Conservation (phyloP, 805 yeast species). For the Wickerhamomyces kurtzmanii region DNA sequence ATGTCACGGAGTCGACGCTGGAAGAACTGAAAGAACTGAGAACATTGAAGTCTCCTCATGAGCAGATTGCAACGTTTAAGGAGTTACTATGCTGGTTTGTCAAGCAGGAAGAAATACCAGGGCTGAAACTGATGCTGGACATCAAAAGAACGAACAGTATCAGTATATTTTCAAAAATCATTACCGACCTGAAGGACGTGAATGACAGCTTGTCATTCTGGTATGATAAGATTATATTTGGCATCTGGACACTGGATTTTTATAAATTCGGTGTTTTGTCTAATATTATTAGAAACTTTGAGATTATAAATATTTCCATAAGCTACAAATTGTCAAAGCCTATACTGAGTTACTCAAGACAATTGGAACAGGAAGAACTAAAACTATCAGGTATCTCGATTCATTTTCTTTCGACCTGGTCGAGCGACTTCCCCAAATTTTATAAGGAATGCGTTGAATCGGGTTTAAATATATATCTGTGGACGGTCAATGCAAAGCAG, state of each 20-base stretch:
- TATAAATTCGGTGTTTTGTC: conserved; percentile 28
- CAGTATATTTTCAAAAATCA: conserved; percentile 28
- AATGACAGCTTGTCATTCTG: conserved; percentile 31
- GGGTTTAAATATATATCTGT: conserved; percentile 29
- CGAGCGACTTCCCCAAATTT: conserved; percentile 19
- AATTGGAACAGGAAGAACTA: conserved; percentile 28
- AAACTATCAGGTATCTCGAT: conserved; percentile 50
- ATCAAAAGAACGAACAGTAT: conserved; percentile 38
- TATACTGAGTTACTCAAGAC: conserved; percentile 25
- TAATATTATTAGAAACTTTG: conserved; percentile 24
- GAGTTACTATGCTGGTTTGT: conserved; percentile 30
- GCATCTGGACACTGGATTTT: conserved; percentile 42
- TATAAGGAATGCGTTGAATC: conserved; percentile 20
- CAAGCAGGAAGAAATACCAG: conserved; percentile 11
- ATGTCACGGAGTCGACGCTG: conserved; percentile 25
- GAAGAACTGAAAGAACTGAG: conserved; percentile 25
- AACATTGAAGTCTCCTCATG: conserved; percentile 20
- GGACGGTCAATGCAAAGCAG: conserved; percentile 39
- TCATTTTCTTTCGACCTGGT: conserved; percentile 35
- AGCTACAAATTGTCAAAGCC: conserved; percentile 21
- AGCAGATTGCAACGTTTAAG: conserved; percentile 30
- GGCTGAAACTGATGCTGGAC: conserved; percentile 35
- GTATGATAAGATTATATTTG: conserved; percentile 36
- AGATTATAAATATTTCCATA: conserved; percentile 24
- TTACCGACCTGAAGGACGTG: conserved; percentile 23